A percentile compares a stretch with the other conserved stretches of the same genome.
phyloP scores from a whole-genome alignment of 306 rosid genomes.

The Acacia confusa region DNA sequence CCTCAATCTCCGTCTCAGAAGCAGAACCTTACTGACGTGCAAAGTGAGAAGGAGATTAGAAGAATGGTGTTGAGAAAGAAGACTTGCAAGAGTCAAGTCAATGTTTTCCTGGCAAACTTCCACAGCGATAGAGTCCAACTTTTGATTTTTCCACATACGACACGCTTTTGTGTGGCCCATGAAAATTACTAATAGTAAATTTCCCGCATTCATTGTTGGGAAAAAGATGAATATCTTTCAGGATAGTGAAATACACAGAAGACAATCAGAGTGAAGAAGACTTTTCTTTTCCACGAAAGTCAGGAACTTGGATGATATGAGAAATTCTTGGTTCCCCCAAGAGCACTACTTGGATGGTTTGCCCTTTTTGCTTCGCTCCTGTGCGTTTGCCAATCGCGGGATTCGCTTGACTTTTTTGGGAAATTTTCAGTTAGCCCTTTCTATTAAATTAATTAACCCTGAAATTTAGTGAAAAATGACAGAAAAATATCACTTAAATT shows the following conservation, averaged over 20 bases:
- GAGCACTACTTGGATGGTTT: too few relatives aligned
- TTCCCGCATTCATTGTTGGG: neutral
- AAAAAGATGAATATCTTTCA: neutral
- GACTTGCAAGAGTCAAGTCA: neutral
- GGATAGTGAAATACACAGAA: neutral
- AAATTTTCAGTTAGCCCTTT: too few relatives aligned
- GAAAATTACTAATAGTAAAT: neutral
- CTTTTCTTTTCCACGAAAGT: neutral
- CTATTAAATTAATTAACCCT: too few relatives aligned
- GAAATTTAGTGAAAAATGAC: too few relatives aligned
- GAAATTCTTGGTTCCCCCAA: too few relatives aligned
- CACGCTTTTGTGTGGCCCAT: neutral
- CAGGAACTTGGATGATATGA: too few relatives aligned
- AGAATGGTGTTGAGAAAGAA: neutral
- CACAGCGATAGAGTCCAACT: neutral
- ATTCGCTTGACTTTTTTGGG: too few relatives aligned
- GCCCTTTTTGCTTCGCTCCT: too few relatives aligned
- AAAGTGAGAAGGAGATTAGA: constrained; percentile 11
- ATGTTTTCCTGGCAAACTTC: neutral
- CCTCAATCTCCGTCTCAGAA: neutral
- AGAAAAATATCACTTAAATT: too few relatives aligned
- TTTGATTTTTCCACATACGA: neutral
- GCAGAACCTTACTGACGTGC: neutral
- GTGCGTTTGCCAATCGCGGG: too few relatives aligned
- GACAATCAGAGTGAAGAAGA: neutral